A percentile compares a stretch with the other conserved stretches of the same genome.
These are phyloP conservation scores for Hamigera avellanea DNA, from an alignment of 495 filamentous ascomycete species.

Conservation along the genomic window DNA sequence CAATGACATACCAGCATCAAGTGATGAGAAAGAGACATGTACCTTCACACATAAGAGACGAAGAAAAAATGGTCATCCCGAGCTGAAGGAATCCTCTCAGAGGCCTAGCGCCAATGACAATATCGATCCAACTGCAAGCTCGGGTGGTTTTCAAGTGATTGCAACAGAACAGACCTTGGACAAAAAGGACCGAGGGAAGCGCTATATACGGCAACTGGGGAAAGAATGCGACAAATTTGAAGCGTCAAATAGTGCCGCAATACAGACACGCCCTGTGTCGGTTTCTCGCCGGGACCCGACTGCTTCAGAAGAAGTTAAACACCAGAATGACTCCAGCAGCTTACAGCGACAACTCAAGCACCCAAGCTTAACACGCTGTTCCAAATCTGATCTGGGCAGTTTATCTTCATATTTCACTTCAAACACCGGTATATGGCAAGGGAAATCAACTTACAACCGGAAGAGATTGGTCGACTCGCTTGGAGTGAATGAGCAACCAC, in stretches of 20 bases:
- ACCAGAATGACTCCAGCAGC: no score
- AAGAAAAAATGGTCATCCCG: slow-evolving; percentile 6
- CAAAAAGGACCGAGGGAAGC: no score
- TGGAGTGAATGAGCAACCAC: slow-evolving; percentile 3
- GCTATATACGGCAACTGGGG: no score
- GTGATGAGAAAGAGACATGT: slow-evolving; percentile 14
- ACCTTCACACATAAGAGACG: slow-evolving; percentile 7
- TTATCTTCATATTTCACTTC: neutral
- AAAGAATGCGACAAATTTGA: no score
- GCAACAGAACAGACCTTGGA: no score
- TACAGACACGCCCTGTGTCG: no score
- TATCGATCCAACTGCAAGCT: neutral
- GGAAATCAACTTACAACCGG: slow-evolving; percentile 11
- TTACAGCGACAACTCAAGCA: no score
- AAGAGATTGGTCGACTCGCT: slow-evolving; percentile 29
- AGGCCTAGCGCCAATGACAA: neutral
- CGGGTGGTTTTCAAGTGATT: no score
- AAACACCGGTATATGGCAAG: neutral
- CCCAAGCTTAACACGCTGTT: neutral
- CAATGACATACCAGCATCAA: slow-evolving; percentile 29
- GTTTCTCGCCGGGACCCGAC: no score
- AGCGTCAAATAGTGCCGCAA: no score
- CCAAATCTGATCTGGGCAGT: neutral
- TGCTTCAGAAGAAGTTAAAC: no score
- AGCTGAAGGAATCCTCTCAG: neutral